Base-by-base conservation (phyloP, 345 rosid genomes). In the Acer negundo region DNA sequence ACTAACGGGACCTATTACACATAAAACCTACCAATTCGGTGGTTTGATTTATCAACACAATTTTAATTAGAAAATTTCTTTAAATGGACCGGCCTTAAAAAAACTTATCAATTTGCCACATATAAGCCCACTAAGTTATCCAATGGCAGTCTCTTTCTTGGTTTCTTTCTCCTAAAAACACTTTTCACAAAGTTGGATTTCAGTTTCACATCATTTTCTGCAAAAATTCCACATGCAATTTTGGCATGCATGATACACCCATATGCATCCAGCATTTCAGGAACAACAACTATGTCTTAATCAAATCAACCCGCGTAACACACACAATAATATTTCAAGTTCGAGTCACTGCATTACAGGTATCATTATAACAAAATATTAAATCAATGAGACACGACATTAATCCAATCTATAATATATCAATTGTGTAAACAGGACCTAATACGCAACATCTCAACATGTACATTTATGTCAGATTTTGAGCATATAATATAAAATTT, bases 161-260 rank as follows among this genome's bases (percentile, higher is more conserved):
- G 0, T 28, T 28, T 2, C 3, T 28, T 28, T 2, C 49, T 66
- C 23, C 1, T 11, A 23, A 38, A 58, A 15, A 56, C 10, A 58
- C 8, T 17, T 47, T 58, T 38, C 31, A n/a, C 67, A 20, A 38
- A n/a, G 16, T 20, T 38, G 3, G 10, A 47, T 6, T 20, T 35
- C 58, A 23, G 23, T 73, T 23, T 61, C 40, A 23, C 23, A 22
- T 61, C 7, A 40, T 58, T 58, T n/a, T 58, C 24, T 6, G 24
- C 38, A 72, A 35, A 59, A 22, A 73, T 20, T 13, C 26, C 76
- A 15, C 67, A 59, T 61, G 68, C 56, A 72, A 22, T 7, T 20
- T 17, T 49, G 62, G 42, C 17, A 49, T 47, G 55, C 12, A 47
- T 28, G 31, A 28, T 28, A 3, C 31, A 28, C 31, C 55, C 24